phyloP scores from a whole-genome alignment of 805 yeast genomes.

The Yarrowia osloensis region DNA sequence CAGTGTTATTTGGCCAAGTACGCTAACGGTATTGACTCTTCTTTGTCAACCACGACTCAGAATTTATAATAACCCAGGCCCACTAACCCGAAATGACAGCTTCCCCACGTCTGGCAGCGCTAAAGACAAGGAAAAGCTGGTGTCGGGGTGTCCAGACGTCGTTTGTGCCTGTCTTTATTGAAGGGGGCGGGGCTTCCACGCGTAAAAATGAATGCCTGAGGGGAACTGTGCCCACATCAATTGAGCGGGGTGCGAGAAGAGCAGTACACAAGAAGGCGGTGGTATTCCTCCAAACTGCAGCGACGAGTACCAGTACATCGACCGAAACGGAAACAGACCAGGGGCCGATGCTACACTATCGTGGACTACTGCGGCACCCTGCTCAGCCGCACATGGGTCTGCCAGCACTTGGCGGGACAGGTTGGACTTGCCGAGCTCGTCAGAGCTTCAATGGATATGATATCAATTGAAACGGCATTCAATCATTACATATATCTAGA shows the following conservation, averaged over 20 bases:
- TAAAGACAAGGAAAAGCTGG: neutral
- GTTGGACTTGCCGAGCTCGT: neutral
- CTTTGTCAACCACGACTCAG: conserved; percentile 12
- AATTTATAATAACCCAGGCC: conserved; percentile 1
- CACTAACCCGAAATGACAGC: neutral
- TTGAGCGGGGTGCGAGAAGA: too few species aligned
- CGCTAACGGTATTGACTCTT: neutral
- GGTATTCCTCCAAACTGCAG: too few species aligned
- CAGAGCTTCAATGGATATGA: too few species aligned
- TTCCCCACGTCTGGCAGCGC: neutral
- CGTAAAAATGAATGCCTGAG: too few species aligned
- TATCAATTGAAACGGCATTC: too few species aligned
- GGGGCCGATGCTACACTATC: neutral
- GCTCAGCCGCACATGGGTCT: conserved; percentile 6
- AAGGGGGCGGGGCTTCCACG: neutral
- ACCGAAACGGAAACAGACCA: too few species aligned
- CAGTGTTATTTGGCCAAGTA: neutral
- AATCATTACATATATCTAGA: too few species aligned
- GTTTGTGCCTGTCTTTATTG: neutral
- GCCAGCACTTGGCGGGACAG: neutral
- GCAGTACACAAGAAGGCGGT: too few species aligned
- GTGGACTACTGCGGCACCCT: neutral
- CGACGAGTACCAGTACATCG: too few species aligned
- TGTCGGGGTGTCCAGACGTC: neutral
- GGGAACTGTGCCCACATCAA: too few species aligned